Conservation (phyloP, 495 filamentous ascomycete species). For the Penicillium goetzii region DNA sequence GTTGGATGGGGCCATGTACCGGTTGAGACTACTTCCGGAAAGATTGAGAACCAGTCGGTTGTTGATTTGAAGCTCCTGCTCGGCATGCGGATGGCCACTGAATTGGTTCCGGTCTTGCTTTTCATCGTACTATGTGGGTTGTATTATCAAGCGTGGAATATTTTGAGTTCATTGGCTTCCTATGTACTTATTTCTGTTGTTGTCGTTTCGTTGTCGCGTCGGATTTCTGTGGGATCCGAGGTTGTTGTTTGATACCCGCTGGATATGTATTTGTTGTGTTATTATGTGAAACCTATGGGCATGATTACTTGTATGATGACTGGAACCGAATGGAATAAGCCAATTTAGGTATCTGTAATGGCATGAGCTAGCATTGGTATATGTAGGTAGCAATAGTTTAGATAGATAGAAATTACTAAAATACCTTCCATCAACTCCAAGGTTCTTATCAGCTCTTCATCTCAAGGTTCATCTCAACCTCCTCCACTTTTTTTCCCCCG, state of each 20-base stretch:
- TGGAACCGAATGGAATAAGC: background rate
- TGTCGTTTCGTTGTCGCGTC: background rate
- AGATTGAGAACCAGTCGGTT: background rate
- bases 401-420: background rate
- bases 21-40: background rate
- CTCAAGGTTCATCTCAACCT: background rate
- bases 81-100: background rate
- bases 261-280: background rate
- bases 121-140: background rate
- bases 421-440: background rate
- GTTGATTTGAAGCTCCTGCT: background rate
- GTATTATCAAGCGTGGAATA: background rate
- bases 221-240: background rate
- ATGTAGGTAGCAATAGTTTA: background rate
- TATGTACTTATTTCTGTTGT: background rate
- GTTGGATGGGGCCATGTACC: background rate
- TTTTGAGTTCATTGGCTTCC: background rate
- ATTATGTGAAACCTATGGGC: background rate
- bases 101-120: background rate
- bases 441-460: background rate
- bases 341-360: too few relatives aligned
- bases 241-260: slow-evolving; percentile 1
- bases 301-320: background rate
- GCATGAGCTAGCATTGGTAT: too few relatives aligned
- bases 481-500: background rate